phyloP scores from a whole-genome alignment of 306 rosid genomes.

The Quercus robur region DNA sequence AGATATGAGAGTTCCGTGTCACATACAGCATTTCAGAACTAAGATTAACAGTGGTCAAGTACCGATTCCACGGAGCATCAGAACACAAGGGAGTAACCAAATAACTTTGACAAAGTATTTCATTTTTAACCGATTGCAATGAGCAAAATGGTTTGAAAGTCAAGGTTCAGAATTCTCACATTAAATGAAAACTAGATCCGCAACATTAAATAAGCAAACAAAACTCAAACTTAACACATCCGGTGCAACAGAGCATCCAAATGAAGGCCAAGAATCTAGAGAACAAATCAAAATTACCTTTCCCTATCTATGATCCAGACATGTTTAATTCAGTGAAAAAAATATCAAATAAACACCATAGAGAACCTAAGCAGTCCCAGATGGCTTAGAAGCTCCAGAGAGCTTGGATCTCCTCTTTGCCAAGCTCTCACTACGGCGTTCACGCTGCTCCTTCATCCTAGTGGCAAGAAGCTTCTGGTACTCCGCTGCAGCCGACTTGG shows the following conservation, averaged over 20 bases:
- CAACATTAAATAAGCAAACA: neutral
- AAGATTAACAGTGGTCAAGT: too few relatives aligned
- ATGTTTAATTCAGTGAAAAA: neutral
- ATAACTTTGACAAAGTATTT: neutral
- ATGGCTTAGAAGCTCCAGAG: constrained; percentile 33
- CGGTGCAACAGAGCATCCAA: neutral
- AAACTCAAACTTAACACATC: neutral
- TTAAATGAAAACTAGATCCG: neutral
- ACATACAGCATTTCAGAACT: too few relatives aligned
- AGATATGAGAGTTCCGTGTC: too few relatives aligned
- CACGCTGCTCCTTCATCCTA: constrained; percentile 51
- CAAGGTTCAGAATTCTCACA: neutral
- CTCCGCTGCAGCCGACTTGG: constrained; percentile 45
- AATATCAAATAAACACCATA: neutral
- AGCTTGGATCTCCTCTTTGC: constrained; percentile 46
- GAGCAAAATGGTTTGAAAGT: neutral
- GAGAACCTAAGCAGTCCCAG: constrained; percentile 13
- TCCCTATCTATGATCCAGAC: constrained; percentile 10
- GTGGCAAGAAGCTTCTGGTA: constrained; percentile 44
- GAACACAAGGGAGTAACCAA: too few relatives aligned
- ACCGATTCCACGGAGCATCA: too few relatives aligned
- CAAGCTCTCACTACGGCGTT: constrained; percentile 49
- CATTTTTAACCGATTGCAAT: neutral
- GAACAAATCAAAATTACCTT: neutral
- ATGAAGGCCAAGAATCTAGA: neutral